Conservation (phyloP, 345 rosid genomes). For the Eucalyptus polyanthemos region DNA sequence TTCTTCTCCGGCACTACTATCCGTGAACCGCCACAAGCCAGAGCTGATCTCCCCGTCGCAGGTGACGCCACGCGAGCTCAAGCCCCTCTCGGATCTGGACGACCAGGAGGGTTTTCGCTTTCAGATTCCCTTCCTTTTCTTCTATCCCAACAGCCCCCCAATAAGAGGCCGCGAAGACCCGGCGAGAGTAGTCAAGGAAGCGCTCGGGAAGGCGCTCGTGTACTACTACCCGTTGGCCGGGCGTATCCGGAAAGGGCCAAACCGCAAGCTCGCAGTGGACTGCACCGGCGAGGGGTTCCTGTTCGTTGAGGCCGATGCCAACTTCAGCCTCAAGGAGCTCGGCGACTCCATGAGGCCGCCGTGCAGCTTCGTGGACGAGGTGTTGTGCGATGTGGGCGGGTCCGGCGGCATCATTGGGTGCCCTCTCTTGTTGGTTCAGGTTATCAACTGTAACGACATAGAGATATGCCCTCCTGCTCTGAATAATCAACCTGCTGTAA, state of each 20-base stretch:
- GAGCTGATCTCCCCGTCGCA: neutral
- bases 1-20: neutral
- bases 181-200: neutral
- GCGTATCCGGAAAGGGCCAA: too few species aligned
- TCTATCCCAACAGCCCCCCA: neutral
- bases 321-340: too few species aligned
- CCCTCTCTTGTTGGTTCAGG: too few species aligned
- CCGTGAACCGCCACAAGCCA: neutral
- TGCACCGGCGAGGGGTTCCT: too few species aligned
- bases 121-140: neutral
- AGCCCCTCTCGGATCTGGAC: neutral
- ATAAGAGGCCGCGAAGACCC: neutral
- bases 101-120: neutral
- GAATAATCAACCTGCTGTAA: too few species aligned
- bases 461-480: fast-evolving
- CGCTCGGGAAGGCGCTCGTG: neutral
- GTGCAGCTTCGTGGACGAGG: fast-evolving
- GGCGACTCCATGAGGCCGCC: too few species aligned
- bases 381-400: too few species aligned
- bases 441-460: too few species aligned
- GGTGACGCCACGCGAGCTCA: neutral
- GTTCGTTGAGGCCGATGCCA: fast-evolving
- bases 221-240: too few species aligned
- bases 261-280: too few species aligned
- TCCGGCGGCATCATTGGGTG: too few species aligned